Evolutionary conservation across 2,329 filamentous ascomycete genomes (phyloP).

Genomic region (Beauveria scarabaeidicola): DNA sequence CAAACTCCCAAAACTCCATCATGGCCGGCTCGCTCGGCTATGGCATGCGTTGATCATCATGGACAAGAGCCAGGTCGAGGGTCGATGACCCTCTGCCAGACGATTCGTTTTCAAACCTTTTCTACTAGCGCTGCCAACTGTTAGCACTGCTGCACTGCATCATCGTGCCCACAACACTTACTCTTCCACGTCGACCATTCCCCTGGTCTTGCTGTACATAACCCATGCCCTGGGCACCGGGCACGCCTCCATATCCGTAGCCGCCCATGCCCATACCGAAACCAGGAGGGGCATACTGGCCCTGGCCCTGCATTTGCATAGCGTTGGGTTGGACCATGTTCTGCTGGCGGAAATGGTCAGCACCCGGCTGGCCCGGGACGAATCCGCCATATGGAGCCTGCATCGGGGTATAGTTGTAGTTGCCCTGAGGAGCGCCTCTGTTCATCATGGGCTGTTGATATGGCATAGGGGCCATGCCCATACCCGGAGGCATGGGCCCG

Average conservation of each 20-base stretch:
- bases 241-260: constrained; percentile 37
- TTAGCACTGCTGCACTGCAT: constrained; percentile 10
- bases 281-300: constrained; percentile 40
- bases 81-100: not conserved
- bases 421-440: constrained; percentile 42
- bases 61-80: constrained; percentile 1
- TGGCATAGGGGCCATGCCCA: constrained; percentile 46
- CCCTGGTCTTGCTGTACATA: constrained; percentile 50
- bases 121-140: constrained; percentile 2
- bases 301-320: constrained; percentile 35
- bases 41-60: constrained; percentile 11
- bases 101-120: not conserved
- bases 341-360: constrained; percentile 50
- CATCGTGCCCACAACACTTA: constrained; percentile 29
- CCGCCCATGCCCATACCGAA: constrained; percentile 40
- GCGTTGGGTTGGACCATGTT: constrained; percentile 41
- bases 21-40: constrained; percentile 6
- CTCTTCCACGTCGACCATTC: constrained; percentile 49
- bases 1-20: constrained; percentile 12
- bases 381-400: constrained; percentile 44
- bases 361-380: constrained; percentile 40
- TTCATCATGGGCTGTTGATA: constrained; percentile 50
- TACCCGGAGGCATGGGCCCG: constrained; percentile 36
- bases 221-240: constrained; percentile 39
- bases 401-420: constrained; percentile 49